Evolutionary conservation across 192 early-diverging fungal genomes (phyloP), one percentile per base, ranked within the genome.

Genomic region (Gaertneriomyces sp.): DNA sequence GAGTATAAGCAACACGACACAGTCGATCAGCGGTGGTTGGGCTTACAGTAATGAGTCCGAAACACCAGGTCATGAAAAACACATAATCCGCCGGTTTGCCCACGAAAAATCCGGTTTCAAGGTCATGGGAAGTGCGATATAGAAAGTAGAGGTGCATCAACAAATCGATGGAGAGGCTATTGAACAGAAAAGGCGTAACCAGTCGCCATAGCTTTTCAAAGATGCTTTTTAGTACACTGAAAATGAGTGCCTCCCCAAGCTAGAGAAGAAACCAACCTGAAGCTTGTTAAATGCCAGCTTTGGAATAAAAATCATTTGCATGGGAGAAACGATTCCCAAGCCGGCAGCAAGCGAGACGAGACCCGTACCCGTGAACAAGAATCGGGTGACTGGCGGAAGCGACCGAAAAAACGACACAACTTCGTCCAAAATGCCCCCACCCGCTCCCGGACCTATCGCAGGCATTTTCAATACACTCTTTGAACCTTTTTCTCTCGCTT

Each of bases 21-120:
- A 49, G 47, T n/a, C 1, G 47, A 12, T 49, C 77, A 59, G 45
- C 40, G 25, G 19, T 25, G 25, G 25, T 2, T 33, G 40, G 14
- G 66, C 80, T 60, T 66, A 84, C 84, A 53, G 76, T 14, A 20
- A 81, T 76, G 17, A 66, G n/a, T 33, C 66, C 55, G 63, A 80
- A 75, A 59, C 76, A 76, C 54, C 93, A 85, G 20, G 88, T 20
- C 17, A 91, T 44, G 43, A 91, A 93, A 70, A 84, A 93, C 10
- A 86, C 80, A 66, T 89, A 93, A 72, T 96, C 94, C 4, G 89
- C 91, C 20, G 84, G 79, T 17, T 88, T 73, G 6, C 86, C 81
- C 6, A 60, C 74, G 71, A 85, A 94, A 41, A 83, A 75, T 14
- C 78, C 70, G 7, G 61, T 74, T 72, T 96, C 94, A 20, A 96